Evolutionary conservation across 495 filamentous ascomycete species (phyloP), one percentile per base, ranked within the genome.

Genomic region (Hypoxylon fragiforme): DNA sequence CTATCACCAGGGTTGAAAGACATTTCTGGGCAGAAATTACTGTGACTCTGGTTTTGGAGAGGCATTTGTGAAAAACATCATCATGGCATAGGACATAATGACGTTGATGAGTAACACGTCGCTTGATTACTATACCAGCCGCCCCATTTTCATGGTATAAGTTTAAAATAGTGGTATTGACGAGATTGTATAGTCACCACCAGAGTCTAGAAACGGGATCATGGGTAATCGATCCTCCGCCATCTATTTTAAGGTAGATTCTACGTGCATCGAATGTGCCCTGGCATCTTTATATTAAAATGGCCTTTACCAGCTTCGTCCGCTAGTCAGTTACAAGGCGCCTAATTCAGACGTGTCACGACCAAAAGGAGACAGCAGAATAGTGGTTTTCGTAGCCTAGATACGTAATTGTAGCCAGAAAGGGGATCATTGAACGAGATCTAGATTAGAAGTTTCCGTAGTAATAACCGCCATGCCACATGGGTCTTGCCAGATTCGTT

Each of bases 401-500:
- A 22, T 45, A 24, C 38, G 45, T 36, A 48, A 48, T 51, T 9
- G n/a, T 30, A 19, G n/a, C 51, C 36, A 32, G 20, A 28, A 39
- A 39, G 6, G 18, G 49, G 38, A 9, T 39, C n/a, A 7, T 34
- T 31, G 14, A 21, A 57, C 21, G 38, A 44, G 38, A 35, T 44
- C 36, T 36, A 52, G 26, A 60, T 39, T 35, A 20, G 37, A 24
- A 30, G 42, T 34, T 26, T 16, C n/a, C 26, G 24, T 36, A 19
- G 5, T 28, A 12, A 36, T 32, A 26, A 0, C 12, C 14, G 36
- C 15, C 15, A 46, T 42, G 26, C 6, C 41, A 56, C 51, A 56
- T 40, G 52, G 58, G 32, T 44, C 24, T 21, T 48, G 49, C 58
- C 48, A 30, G 37, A 56, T 56, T 5, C 32, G 38, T 34, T 16